Percentiles rank a stretch among this genome's conserved stretches.
Evolutionary conservation across 805 yeast species (phyloP).

Genomic region (Pichia phayaonensis): DNA sequence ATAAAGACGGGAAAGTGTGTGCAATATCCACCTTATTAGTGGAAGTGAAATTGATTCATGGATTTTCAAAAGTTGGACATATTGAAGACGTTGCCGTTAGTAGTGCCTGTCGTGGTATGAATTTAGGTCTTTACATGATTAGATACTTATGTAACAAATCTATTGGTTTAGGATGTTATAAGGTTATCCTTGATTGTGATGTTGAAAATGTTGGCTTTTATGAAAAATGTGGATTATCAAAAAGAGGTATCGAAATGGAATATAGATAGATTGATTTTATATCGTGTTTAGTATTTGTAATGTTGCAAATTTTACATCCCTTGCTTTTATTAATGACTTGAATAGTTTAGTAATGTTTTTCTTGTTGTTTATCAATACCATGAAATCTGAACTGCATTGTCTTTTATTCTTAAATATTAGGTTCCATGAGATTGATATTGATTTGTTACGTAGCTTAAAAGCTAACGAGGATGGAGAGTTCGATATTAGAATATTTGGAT

Average conservation of each 20-base stretch:
- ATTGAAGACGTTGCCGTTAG: constrained; percentile 90
- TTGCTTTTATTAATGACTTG: constrained; percentile 2
- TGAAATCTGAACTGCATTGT: constrained; percentile 6
- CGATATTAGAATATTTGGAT: neutral
- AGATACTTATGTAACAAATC: constrained; percentile 55
- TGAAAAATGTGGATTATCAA: constrained; percentile 72
- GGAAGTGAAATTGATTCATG: constrained; percentile 79
- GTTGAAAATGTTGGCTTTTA: constrained; percentile 77
- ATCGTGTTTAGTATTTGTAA: constrained; percentile 3
- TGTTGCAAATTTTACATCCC: constrained; percentile 5
- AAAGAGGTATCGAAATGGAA: constrained; percentile 67
- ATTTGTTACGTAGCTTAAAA: neutral
- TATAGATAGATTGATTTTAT: constrained; percentile 30
- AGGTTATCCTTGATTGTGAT: constrained; percentile 84
- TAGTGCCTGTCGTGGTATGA: constrained; percentile 69
- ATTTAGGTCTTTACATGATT: constrained; percentile 66
- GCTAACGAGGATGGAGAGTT: constrained; percentile 1
- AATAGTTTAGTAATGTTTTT: constrained; percentile 7
- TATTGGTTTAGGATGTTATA: constrained; percentile 62
- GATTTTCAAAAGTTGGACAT: constrained; percentile 82
- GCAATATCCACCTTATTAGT: constrained; percentile 79
- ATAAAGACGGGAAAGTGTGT: constrained; percentile 46
- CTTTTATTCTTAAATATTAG: neutral
- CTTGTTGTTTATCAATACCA: constrained; percentile 6
- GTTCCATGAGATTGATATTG: constrained; percentile 1